phyloP scores from a whole-genome alignment of 1,284 basidiomycete species.

The Malassezia restricta region DNA sequence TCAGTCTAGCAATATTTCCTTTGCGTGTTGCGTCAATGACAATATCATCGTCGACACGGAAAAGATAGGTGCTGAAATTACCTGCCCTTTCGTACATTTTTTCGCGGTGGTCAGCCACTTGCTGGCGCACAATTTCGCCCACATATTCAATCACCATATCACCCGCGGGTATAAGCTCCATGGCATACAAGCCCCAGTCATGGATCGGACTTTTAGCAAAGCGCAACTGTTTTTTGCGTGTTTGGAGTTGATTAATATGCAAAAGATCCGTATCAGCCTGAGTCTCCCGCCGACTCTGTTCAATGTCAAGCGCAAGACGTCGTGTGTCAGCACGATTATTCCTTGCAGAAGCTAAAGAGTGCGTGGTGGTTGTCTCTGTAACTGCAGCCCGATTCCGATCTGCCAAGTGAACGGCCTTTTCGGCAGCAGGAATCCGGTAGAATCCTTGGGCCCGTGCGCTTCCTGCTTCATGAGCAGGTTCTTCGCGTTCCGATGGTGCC shows the following conservation, averaged over 20 bases:
- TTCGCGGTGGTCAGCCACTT: slow-evolving; percentile 92
- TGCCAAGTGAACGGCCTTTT: slow-evolving; percentile 73
- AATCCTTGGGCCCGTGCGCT: slow-evolving; percentile 84
- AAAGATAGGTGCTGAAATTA: slow-evolving; percentile 43
- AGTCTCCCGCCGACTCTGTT: slow-evolving; percentile 66
- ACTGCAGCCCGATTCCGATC: slow-evolving; percentile 53
- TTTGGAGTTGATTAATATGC: slow-evolving; percentile 97
- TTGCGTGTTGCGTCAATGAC: slow-evolving; percentile 93
- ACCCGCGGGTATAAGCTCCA: slow-evolving; percentile 64
- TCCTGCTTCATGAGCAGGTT: slow-evolving; percentile 56
- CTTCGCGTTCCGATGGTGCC: slow-evolving; percentile 11
- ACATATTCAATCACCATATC: slow-evolving; percentile 99
- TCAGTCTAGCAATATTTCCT: slow-evolving; percentile 63
- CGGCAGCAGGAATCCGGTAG: slow-evolving; percentile 80
- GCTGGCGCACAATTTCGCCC: slow-evolving; percentile 85
- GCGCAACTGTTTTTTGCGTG: slow-evolving; percentile 90
- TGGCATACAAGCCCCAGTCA: slow-evolving; percentile 70
- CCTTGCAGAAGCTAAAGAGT: slow-evolving; percentile 62
- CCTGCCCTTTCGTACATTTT: slow-evolving; percentile 86
- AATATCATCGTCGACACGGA: slow-evolving; percentile 49
- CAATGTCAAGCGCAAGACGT: slow-evolving; percentile 79
- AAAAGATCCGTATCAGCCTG: slow-evolving; percentile 54
- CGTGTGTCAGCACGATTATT: slow-evolving; percentile 90
- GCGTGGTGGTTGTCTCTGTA: slow-evolving; percentile 27
- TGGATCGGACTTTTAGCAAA: slow-evolving; percentile 94